Evolutionary conservation across 768 basidiomycete genomes (phyloP), one percentile per base, ranked within the genome.

Genomic region (Amanita exitialis): DNA sequence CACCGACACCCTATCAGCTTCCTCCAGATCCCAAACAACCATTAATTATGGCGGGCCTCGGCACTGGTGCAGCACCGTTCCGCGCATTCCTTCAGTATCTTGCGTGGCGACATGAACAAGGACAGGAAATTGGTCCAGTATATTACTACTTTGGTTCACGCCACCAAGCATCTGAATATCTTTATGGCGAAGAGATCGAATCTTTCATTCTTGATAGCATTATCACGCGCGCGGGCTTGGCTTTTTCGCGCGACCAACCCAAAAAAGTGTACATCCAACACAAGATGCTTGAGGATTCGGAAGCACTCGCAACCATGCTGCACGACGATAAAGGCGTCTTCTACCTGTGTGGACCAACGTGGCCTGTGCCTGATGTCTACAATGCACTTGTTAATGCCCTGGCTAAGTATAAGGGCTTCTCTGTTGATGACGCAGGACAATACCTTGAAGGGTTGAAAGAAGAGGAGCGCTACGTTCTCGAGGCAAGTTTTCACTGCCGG

Each of bases 121-220:
- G 86, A 23, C 70, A 84, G 56, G 75, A 86, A 46, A 80, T 96
- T 53, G 96, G 96, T 0, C 95, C 95, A 2, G 79, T 91, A 8
- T 85, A 97, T 64, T 98, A 99, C 74, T 99, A 99, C 76, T 99
- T 99, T 64, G 96, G 96, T 51, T 93, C 95, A 52, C 90, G 96
- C 51, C 86, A 97, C 66, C 89, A 90, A 65, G 86, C 87, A 25
- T 82, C 92, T 60, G 96, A 99, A 64, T 99, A 93, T 66, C 84
- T 99, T 30, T 99, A 99, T 65, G 92, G 92, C 48, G 90, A 92
- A 62, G 90, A 92, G 67, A 89, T 97, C 64, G 93, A 98, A 69
- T 90, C 93, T 2, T 98, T 88, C 68, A 81, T 98, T 49, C 70
- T 79, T 7, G 87, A 88, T 58, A 80, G 84, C 37, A 71, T 93